Conservation (phyloP, 352 stramenopile species). For the Globisporangium cylindrosporum region DNA sequence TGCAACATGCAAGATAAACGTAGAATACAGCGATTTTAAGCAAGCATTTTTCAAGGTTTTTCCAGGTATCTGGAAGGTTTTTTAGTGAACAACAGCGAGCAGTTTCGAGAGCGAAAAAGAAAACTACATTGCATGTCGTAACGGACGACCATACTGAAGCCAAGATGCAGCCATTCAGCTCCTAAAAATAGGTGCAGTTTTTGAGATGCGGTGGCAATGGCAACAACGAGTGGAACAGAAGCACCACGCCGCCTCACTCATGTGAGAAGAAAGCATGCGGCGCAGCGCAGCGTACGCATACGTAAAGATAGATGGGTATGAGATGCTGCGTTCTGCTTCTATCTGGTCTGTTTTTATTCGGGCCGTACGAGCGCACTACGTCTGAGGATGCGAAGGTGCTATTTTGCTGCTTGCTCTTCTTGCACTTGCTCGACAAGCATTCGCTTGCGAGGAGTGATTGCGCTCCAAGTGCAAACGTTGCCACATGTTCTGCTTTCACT, state of each 20-base stretch:
- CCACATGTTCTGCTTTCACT: not conserved
- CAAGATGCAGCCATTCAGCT: not conserved
- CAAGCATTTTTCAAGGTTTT: not conserved
- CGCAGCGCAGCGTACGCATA: not conserved
- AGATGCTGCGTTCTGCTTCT: not conserved
- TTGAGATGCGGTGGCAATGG: not conserved
- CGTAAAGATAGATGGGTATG: not conserved
- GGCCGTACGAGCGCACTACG: not conserved
- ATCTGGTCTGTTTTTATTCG: not conserved
- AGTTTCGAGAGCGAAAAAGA: not conserved
- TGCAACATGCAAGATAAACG: not conserved
- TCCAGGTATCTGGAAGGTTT: not conserved
- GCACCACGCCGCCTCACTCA: not conserved
- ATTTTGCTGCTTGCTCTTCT: not conserved
- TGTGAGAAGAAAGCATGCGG: not conserved
- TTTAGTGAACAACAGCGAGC: not conserved
- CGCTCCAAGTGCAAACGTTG: not conserved
- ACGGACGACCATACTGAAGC: constrained; percentile 14
- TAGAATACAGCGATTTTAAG: not conserved
- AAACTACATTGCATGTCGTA: not conserved
- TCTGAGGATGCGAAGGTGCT: not conserved
- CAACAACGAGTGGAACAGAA: not conserved
- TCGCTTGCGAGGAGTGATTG: not conserved
- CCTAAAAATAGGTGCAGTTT: constrained; percentile 2
- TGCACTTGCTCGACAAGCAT: not conserved